These are phyloP conservation scores for Botrytis aclada DNA, from an alignment of 2,329 filamentous ascomycete genomes.

Conservation along the genomic window DNA sequence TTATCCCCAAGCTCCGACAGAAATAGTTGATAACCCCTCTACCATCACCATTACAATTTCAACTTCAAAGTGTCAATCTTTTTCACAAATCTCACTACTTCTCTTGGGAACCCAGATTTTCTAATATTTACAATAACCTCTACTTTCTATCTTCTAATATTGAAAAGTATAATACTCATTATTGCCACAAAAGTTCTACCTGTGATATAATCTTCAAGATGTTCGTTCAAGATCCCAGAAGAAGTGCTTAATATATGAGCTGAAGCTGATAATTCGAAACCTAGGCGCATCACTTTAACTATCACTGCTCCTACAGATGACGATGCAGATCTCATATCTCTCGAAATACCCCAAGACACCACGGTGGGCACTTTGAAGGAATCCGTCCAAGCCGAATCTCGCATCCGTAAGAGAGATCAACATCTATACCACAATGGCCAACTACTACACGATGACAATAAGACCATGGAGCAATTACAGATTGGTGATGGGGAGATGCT, in stretches of 20 bases:
- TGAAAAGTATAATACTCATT: not conserved
- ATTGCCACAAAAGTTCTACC: not conserved
- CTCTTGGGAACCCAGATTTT: no score
- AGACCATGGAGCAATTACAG: conserved; percentile 77
- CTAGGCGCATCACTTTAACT: conserved; percentile 82
- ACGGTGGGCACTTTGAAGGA: conserved; percentile 82
- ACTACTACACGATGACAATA: conserved; percentile 70
- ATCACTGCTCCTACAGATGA: conserved; percentile 71
- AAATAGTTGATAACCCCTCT: conserved; percentile 11
- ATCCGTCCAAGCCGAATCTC: conserved; percentile 80
- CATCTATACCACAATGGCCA: conserved; percentile 89
- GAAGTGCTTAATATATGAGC: not conserved
- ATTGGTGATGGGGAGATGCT: conserved; percentile 91
- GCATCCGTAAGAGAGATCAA: conserved; percentile 68
- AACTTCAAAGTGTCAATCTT: not conserved
- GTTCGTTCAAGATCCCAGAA: conserved; percentile 1
- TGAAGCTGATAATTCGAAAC: conserved; percentile 10
- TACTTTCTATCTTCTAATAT: not conserved
- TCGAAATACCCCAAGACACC: conserved; percentile 80
- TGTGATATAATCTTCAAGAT: not conserved
- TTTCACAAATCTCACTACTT: not conserved
- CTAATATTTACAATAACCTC: not conserved
- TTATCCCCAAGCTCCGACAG: not conserved
- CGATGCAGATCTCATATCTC: conserved; percentile 65
- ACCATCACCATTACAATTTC: not conserved